Conservation (phyloP, 805 yeast species). For the Candida anglica region DNA sequence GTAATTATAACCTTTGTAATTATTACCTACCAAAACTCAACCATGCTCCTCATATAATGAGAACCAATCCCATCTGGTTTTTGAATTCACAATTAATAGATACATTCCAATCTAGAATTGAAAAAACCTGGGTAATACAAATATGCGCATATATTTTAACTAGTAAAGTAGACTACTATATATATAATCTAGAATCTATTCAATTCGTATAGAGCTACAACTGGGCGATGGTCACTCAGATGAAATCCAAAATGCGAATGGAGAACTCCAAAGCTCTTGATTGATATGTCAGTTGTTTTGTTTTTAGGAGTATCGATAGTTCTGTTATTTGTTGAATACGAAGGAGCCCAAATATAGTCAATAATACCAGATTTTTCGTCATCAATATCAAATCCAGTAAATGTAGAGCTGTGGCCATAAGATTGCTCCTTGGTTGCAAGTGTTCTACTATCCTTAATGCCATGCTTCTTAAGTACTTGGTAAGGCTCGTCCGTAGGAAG, state of each 20-base stretch:
- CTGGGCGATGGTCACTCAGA: conserved; percentile 43
- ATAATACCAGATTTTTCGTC: conserved; percentile 28
- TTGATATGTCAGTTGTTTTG: conserved; percentile 8
- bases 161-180: no score
- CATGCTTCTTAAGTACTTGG: conserved; percentile 29
- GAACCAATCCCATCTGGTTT: no score
- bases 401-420: conserved; percentile 45
- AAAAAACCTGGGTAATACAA: no score
- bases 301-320: not conserved
- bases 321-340: conserved; percentile 1
- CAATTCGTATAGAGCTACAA: conserved; percentile 15
- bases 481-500: conserved; percentile 40
- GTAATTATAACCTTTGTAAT: no score
- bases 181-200: no score
- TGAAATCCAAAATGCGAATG: conserved; percentile 28
- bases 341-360: conserved; percentile 45
- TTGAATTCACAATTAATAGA: no score
- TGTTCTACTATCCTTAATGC: conserved; percentile 36
- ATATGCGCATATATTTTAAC: no score
- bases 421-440: conserved; percentile 17
- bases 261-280: conserved; percentile 32
- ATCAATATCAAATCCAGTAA: conserved; percentile 43
- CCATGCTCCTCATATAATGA: no score
- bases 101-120: no score
- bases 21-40: no score